These are phyloP conservation scores for Remersonia thermophila DNA, from an alignment of 2,329 filamentous ascomycete species.

Conservation along the genomic window DNA sequence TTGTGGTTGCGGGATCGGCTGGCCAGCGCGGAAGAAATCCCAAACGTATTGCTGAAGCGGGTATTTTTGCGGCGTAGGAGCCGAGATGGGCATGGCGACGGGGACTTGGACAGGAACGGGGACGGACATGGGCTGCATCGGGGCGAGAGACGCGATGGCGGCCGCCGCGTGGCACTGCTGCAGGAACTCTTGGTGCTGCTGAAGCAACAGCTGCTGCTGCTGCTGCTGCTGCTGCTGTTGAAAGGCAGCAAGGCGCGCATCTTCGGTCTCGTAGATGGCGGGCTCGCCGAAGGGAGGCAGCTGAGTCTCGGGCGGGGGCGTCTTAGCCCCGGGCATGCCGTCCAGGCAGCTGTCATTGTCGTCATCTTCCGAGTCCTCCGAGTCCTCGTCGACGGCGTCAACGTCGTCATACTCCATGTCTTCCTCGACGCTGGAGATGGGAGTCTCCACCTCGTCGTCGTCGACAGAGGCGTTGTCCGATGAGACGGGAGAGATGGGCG, in stretches of 20 bases:
- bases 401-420: constrained; percentile 29
- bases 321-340: constrained; percentile 29
- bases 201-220: constrained; percentile 18
- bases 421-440: no score
- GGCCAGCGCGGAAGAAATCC: constrained; percentile 40
- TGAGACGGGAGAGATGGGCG: constrained; percentile 37
- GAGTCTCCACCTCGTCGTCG: no score
- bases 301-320: constrained; percentile 23
- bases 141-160: constrained; percentile 21
- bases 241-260: constrained; percentile 23
- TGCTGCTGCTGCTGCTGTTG: constrained; percentile 14
- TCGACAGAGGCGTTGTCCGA: constrained; percentile 20
- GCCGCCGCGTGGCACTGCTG: constrained; percentile 35
- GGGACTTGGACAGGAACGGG: not conserved
- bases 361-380: constrained; percentile 7
- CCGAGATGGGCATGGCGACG: constrained; percentile 19
- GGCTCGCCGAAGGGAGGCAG: constrained; percentile 17
- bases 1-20: constrained; percentile 20
- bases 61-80: constrained; percentile 29
- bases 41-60: constrained; percentile 33
- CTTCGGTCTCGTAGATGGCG: constrained; percentile 35
- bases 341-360: constrained; percentile 18
- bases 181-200: constrained; percentile 35
- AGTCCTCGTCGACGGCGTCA: constrained; percentile 29
- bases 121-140: constrained; percentile 22